phyloP scores from a whole-genome alignment of 208 protist genomes.

The Blastocrithidia nonstop region DNA sequence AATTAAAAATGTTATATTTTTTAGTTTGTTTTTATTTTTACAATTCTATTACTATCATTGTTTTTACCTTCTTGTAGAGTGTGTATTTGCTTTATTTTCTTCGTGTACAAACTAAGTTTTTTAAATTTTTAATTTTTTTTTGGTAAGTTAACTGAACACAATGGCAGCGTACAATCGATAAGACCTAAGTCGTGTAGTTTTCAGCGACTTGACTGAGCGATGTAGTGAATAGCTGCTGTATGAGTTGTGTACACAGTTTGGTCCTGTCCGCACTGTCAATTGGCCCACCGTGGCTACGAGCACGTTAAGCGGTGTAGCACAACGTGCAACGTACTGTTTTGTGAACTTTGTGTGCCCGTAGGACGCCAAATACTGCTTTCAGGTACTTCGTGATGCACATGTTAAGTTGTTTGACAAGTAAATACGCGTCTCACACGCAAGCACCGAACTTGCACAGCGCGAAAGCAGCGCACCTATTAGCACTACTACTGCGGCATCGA shows the following conservation, averaged over 20 bases:
- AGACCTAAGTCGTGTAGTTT: constrained; percentile 55
- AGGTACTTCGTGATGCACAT: constrained; percentile 37
- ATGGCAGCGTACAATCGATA: constrained; percentile 69
- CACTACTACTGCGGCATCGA: neutral
- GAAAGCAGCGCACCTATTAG: constrained; percentile 2
- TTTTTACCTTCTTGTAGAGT: neutral
- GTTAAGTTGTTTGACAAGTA: constrained; percentile 60
- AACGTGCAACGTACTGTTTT: constrained; percentile 55
- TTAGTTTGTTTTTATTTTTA: too few species aligned
- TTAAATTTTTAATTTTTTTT: constrained; percentile 2
- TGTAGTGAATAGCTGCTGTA: constrained; percentile 64
- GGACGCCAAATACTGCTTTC: constrained; percentile 83
- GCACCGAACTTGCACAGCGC: constrained; percentile 10
- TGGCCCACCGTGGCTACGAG: constrained; percentile 22
- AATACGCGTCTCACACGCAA: constrained; percentile 49
- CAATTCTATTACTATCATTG: neutral
- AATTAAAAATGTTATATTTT: too few species aligned
- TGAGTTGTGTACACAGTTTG: constrained; percentile 75
- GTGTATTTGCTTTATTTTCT: neutral
- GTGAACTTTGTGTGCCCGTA: constrained; percentile 56
- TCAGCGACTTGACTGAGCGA: constrained; percentile 60
- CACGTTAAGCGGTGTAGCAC: constrained; percentile 25
- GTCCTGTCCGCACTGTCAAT: constrained; percentile 45
- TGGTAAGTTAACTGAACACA: neutral
- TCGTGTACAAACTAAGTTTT: neutral